Conservation (phyloP, 208 protist genomes). For the Crithidia thermophila region DNA sequence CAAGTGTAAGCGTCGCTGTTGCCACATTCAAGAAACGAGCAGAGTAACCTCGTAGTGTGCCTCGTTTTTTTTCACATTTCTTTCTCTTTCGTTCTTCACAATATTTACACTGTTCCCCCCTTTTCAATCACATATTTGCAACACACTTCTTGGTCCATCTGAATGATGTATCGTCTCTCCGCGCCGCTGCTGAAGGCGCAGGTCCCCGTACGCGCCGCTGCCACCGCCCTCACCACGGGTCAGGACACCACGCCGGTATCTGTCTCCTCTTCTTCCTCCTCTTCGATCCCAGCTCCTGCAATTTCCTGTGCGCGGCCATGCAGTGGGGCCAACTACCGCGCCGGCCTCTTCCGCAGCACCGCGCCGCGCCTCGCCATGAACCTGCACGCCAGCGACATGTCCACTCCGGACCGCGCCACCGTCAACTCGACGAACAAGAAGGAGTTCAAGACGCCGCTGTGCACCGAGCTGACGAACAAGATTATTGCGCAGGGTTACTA, state of each 20-base stretch:
- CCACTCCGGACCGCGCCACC: constrained; percentile 82
- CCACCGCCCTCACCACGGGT: neutral
- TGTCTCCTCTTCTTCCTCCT: neutral
- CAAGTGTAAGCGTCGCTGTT: no score
- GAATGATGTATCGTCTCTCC: constrained; percentile 4
- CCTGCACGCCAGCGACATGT: constrained; percentile 88
- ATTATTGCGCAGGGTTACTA: constrained; percentile 87
- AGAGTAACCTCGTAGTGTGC: no score
- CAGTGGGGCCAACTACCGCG: constrained; percentile 5
- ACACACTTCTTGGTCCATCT: neutral
- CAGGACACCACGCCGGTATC: neutral
- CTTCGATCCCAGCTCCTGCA: neutral
- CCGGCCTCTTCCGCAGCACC: constrained; percentile 19
- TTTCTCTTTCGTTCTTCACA: neutral
- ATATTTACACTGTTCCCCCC: neutral
- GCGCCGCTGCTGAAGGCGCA: constrained; percentile 7
- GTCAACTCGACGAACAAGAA: constrained; percentile 79
- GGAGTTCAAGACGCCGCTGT: constrained; percentile 88
- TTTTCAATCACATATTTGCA: neutral
- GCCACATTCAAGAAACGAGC: no score
- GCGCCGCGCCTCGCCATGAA: constrained; percentile 39
- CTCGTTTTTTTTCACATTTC: neutral
- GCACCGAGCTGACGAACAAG: constrained; percentile 83
- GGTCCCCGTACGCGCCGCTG: neutral
- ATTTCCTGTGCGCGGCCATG: neutral